Percentiles rank a stretch among this genome's conserved stretches.
These are phyloP conservation scores for Mucor mucedo DNA, from an alignment of 371 early-diverging fungal genomes.

Conservation along the genomic window DNA sequence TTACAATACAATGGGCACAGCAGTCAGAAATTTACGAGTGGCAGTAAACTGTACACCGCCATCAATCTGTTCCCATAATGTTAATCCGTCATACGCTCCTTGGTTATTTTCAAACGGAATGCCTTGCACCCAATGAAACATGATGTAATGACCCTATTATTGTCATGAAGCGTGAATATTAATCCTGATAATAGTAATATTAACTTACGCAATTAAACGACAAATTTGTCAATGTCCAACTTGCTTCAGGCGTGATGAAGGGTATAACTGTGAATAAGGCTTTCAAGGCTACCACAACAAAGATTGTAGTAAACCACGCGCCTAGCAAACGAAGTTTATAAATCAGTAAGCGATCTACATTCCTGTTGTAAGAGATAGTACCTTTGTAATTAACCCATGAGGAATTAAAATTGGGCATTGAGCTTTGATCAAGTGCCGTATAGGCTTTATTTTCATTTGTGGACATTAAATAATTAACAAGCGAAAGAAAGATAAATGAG, in stretches of 20 bases:
- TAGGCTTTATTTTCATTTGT: constrained; percentile 30
- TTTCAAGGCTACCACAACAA: constrained; percentile 80
- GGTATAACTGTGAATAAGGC: constrained; percentile 88
- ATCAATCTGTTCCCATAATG: constrained; percentile 99
- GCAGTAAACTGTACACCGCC: constrained; percentile 97
- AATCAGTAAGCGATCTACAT: neutral
- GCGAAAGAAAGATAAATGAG: neutral
- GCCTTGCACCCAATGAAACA: constrained; percentile 96
- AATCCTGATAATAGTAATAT: no score
- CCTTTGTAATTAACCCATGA: constrained; percentile 77
- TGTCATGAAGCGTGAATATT: neutral
- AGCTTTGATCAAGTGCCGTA: constrained; percentile 62
- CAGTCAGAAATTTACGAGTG: constrained; percentile 93
- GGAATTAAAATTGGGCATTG: constrained; percentile 71
- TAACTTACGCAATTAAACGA: constrained; percentile 82
- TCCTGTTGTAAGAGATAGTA: constrained; percentile 14
- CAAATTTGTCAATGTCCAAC: constrained; percentile 96
- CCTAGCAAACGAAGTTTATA: constrained; percentile 56
- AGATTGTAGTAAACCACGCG: constrained; percentile 88
- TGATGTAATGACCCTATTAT: constrained; percentile 86
- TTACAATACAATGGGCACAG: constrained; percentile 92
- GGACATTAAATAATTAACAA: neutral
- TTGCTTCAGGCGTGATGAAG: constrained; percentile 85
- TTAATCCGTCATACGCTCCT: constrained; percentile 93
- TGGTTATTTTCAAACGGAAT: constrained; percentile 94